Percentiles rank a stretch among this genome's conserved stretches.
Conservation (phyloP, 2,329 filamentous ascomycete genomes). For the Sporothrix pallida region DNA sequence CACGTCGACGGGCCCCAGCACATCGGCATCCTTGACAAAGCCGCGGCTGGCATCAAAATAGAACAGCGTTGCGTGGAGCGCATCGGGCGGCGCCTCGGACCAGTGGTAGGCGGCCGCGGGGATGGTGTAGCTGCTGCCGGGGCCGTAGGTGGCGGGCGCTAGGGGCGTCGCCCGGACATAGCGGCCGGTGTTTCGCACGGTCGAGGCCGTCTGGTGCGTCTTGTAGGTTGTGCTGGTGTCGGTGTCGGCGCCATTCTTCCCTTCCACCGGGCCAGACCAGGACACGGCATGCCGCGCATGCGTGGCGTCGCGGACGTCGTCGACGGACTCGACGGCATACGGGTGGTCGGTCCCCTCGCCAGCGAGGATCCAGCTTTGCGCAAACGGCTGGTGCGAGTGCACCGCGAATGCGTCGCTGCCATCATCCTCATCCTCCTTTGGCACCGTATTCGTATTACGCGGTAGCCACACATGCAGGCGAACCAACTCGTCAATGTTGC, state of each 20-base stretch:
- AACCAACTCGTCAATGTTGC: not conserved
- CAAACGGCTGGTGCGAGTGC: constrained; percentile 10
- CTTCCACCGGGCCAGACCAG: not conserved
- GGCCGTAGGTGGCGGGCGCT: not conserved
- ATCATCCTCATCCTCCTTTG: not conserved
- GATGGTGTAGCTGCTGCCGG: constrained; percentile 14
- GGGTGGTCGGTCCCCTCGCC: constrained; percentile 8
- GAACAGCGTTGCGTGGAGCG: not conserved
- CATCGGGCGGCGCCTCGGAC: not conserved
- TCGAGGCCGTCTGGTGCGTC: constrained; percentile 1
- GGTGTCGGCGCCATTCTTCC: not conserved
- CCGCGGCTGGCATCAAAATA: constrained; percentile 10
- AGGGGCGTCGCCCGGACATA: not conserved
- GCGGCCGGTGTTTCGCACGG: not conserved
- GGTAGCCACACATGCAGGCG: constrained; percentile 3
- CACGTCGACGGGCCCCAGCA: constrained; percentile 5
- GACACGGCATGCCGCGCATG: not conserved
- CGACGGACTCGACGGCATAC: not conserved
- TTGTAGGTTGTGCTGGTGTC: constrained; percentile 2
- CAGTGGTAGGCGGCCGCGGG: not conserved
- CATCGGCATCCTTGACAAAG: not conserved
- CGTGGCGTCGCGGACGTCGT: not conserved
- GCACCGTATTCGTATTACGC: too few species aligned
- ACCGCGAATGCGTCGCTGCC: not conserved
- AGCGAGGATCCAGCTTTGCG: not conserved